Conservation (phyloP, 345 rosid species). For the Eucalyptus leucophloia region DNA sequence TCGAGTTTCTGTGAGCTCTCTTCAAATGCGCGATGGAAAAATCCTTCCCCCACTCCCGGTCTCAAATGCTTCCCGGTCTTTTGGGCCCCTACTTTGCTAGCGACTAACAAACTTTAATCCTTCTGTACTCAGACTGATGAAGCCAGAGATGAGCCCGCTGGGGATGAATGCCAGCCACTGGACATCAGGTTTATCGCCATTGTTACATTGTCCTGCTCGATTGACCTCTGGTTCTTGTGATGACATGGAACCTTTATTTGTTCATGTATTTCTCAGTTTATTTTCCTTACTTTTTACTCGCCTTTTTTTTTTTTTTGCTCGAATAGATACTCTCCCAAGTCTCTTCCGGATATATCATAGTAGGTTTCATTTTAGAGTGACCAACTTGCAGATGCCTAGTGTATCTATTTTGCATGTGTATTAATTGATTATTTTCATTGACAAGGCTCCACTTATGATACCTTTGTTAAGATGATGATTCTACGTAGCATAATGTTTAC, state of each 20-base stretch:
- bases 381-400: neutral
- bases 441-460: neutral
- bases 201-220: fast-evolving
- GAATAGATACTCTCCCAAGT: no score
- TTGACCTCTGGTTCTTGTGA: no score
- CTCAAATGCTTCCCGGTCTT: no score
- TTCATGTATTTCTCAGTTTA: neutral
- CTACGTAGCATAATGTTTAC: no score
- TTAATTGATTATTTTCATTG: neutral
- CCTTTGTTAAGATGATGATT: neutral
- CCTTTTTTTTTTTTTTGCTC: no score
- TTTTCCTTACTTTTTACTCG: no score
- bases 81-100: neutral
- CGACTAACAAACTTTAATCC: no score
- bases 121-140: no score
- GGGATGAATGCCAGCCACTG: neutral
- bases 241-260: no score
- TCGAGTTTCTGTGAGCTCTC: fast-evolving
- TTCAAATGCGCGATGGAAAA: no score
- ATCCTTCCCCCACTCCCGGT: no score
- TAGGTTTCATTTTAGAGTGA: neutral
- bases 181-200: no score
- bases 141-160: neutral
- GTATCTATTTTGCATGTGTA: neutral
- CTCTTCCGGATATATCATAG: fast-evolving